Percentiles rank a stretch among this genome's conserved stretches.
Evolutionary conservation across 495 filamentous ascomycete genomes (phyloP).

Genomic region (Pyrenula massariospora): DNA sequence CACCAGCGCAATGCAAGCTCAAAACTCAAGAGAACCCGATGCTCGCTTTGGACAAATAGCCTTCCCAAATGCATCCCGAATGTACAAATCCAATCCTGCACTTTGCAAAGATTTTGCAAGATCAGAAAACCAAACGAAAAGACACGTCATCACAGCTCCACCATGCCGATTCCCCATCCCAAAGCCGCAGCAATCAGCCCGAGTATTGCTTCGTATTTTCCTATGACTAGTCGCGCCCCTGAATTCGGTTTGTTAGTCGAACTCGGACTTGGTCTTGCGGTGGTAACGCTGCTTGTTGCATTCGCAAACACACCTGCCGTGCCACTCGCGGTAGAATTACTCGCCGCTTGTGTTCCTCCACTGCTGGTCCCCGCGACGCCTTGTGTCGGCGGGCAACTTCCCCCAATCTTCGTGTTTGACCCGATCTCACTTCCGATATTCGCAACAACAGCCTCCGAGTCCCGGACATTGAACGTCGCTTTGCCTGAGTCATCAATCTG

Average conservation of each 20-base stretch:
- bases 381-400: not conserved
- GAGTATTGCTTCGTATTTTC: not conserved
- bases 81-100: too few relatives aligned
- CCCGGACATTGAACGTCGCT: slow-evolving; percentile 12
- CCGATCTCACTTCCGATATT: not conserved
- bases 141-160: not conserved
- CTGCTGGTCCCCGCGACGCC: not conserved
- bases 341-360: not conserved
- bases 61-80: too few relatives aligned
- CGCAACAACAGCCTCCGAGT: slow-evolving; percentile 6
- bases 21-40: too few relatives aligned
- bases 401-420: not conserved
- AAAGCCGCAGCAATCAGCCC: not conserved
- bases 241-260: not conserved
- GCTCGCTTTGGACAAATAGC: too few relatives aligned
- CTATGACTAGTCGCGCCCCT: not conserved
- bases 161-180: not conserved
- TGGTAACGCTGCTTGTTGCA: not conserved
- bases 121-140: not conserved
- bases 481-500: slow-evolving; percentile 9
- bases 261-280: not conserved
- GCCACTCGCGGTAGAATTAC: not conserved
- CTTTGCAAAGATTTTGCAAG: too few relatives aligned
- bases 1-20: too few relatives aligned
- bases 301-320: not conserved